These are phyloP conservation scores for Chalciporus chontae DNA, from an alignment of 768 basidiomycete species.

Conservation along the genomic window DNA sequence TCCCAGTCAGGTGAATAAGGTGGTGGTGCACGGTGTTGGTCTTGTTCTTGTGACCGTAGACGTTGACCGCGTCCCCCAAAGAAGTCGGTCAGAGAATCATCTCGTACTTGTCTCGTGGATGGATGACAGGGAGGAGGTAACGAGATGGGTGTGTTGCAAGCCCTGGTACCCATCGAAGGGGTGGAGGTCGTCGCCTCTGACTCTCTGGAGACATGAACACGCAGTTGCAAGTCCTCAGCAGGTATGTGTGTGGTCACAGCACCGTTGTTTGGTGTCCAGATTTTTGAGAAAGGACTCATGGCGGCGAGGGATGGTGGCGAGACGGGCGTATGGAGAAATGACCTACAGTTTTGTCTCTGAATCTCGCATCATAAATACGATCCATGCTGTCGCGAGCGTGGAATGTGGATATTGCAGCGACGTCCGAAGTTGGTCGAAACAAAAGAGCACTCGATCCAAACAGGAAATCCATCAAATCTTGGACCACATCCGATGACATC, in stretches of 20 bases:
- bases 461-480: neutral
- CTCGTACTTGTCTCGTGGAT: slow-evolving; percentile 23
- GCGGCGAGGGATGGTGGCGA: neutral
- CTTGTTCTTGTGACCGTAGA: slow-evolving; percentile 13
- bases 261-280: slow-evolving; percentile 6
- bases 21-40: slow-evolving; percentile 30
- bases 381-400: slow-evolving; percentile 9
- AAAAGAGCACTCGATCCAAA: slow-evolving; percentile 18
- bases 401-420: slow-evolving; percentile 5
- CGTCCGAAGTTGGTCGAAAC: slow-evolving; percentile 26
- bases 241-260: slow-evolving; percentile 6
- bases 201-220: slow-evolving; percentile 20
- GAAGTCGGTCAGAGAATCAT: slow-evolving; percentile 31
- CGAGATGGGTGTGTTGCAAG: slow-evolving; percentile 19
- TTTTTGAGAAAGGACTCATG: slow-evolving; percentile 17
- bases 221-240: slow-evolving; percentile 19
- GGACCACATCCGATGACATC: no score
- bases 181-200: slow-evolving; percentile 20
- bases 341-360: slow-evolving; percentile 1
- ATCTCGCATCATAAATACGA: slow-evolving; percentile 23
- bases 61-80: slow-evolving; percentile 29
- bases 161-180: slow-evolving; percentile 10
- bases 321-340: slow-evolving; percentile 6
- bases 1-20: slow-evolving; percentile 44
- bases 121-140: slow-evolving; percentile 20